Evolutionary conservation across 2,329 filamentous ascomycete genomes (phyloP), one percentile per base, ranked within the genome.

Genomic region (Ascosphaera aggregata): DNA sequence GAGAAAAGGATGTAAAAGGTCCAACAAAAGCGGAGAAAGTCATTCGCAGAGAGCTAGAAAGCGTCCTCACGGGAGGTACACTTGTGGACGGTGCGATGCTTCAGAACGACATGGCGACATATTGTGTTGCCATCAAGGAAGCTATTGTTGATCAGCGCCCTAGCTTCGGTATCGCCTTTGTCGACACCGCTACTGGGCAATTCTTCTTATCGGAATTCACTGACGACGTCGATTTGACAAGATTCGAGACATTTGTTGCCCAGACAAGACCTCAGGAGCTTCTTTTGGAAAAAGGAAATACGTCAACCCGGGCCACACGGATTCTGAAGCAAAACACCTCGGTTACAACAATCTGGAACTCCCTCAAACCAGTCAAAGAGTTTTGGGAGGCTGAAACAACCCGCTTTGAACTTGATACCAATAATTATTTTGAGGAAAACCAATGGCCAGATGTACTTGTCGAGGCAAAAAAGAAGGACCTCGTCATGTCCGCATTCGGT

Each of bases 31-130:
- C 76, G 24, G 85, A 94, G 55, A 94, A 95, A 56, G 75, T 98
- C 48, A 98, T 98, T 48, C 76, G 74, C 36, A 73, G 89, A 53
- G 84, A 98, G 56, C 65, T 98, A 27, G 76, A 85, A 1, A 89
- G 82, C 48, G 82, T 98, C 9, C 66, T 98, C 19, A 98, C 89
- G 0, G 75, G 76, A 4, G 89, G 89, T 22, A 98, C 89, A 0
- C 69, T 98, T 1, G 86, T 98, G 3, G 89, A 98, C 43, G 85
- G 82, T 13, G 76, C 80, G 46, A 98, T 98, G 89, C 70, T 98
- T 32, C 86, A 95, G 54, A 82, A 93, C 51, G 89, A 98, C 55
- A 93, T 93, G 77, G 81, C 89, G 1, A 92, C 84, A 0, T 95
- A 82, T 56, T 98, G 89, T 54, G 82, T 89, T 39, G 80, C 89